These are phyloP conservation scores for Holtermanniella nyarrowii DNA, from an alignment of 768 basidiomycete species.

Conservation along the genomic window DNA sequence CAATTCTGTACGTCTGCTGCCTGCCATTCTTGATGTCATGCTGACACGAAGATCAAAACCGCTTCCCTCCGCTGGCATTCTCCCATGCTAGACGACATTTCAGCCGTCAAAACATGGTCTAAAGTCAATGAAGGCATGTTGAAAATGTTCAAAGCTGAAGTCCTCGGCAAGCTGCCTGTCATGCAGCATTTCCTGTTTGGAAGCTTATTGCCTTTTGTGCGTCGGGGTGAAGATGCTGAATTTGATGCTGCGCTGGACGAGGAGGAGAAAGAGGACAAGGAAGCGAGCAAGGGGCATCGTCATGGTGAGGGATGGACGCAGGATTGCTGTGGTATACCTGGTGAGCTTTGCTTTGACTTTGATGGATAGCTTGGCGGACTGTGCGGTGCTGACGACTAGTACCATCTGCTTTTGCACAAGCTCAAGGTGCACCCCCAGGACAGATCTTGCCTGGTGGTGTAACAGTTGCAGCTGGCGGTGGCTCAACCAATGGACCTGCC, in stretches of 20 bases:
- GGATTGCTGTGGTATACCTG: constrained; percentile 41
- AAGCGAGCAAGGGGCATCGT: constrained; percentile 32
- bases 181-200: constrained; percentile 95
- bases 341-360: constrained; percentile 13
- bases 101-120: constrained; percentile 71
- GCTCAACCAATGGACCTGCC: not conserved
- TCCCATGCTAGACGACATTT: constrained; percentile 97
- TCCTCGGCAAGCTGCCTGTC: constrained; percentile 87
- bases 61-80: constrained; percentile 96
- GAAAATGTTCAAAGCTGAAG: constrained; percentile 96
- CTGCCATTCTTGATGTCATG: not conserved
- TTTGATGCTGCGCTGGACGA: constrained; percentile 14
- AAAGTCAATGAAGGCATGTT: constrained; percentile 94
- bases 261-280: constrained; percentile 16
- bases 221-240: constrained; percentile 18
- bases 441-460: not conserved
- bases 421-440: constrained; percentile 14
- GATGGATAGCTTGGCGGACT: not conserved
- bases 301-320: constrained; percentile 37
- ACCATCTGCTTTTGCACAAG: constrained; percentile 36
- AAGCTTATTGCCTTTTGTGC: constrained; percentile 50
- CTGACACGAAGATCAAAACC: constrained; percentile 64
- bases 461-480: not conserved
- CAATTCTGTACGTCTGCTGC: constrained; percentile 62
- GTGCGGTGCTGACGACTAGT: constrained; percentile 13